phyloP scores from a whole-genome alignment of 495 filamentous ascomycete genomes.

The Hypomontagnella submonticulosa region DNA sequence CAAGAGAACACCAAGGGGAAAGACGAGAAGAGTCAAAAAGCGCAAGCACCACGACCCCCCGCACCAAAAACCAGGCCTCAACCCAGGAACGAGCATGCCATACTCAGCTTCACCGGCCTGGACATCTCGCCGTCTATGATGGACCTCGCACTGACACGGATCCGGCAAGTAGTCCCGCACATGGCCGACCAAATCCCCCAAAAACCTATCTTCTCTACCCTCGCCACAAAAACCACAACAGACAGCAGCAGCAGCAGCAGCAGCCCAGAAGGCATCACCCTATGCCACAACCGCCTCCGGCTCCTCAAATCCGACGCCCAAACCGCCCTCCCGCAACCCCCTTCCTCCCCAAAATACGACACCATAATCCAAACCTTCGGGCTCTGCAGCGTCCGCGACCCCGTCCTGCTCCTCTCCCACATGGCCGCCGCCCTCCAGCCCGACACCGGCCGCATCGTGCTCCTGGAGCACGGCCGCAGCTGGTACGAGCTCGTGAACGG shows the following conservation, averaged over 20 bases:
- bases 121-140: slow-evolving; percentile 60
- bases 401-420: slow-evolving; percentile 71
- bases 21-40: slow-evolving; percentile 26
- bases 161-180: slow-evolving; percentile 48
- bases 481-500: slow-evolving; percentile 80
- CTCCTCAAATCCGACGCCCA: slow-evolving; percentile 56
- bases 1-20: neutral
- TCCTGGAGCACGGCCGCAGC: slow-evolving; percentile 92
- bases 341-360: slow-evolving; percentile 68
- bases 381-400: slow-evolving; percentile 84
- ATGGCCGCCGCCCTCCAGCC: slow-evolving; percentile 63
- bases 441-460: slow-evolving; percentile 75
- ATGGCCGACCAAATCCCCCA: slow-evolving; percentile 46
- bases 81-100: slow-evolving; percentile 23
- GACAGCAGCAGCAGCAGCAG: slow-evolving; percentile 25
- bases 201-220: slow-evolving; percentile 43
- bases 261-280: slow-evolving; percentile 46
- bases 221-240: slow-evolving; percentile 33
- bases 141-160: slow-evolving; percentile 51
- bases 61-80: neutral
- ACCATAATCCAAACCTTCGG: slow-evolving; percentile 94
- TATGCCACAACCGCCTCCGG: slow-evolving; percentile 49
- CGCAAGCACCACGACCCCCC: slow-evolving; percentile 4
- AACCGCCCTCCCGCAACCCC: slow-evolving; percentile 40
- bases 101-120: slow-evolving; percentile 58